Percentiles rank a stretch among this genome's conserved stretches.
These are phyloP conservation scores for Fonsecaea nubica DNA, from an alignment of 2,329 filamentous ascomycete genomes.

Conservation along the genomic window DNA sequence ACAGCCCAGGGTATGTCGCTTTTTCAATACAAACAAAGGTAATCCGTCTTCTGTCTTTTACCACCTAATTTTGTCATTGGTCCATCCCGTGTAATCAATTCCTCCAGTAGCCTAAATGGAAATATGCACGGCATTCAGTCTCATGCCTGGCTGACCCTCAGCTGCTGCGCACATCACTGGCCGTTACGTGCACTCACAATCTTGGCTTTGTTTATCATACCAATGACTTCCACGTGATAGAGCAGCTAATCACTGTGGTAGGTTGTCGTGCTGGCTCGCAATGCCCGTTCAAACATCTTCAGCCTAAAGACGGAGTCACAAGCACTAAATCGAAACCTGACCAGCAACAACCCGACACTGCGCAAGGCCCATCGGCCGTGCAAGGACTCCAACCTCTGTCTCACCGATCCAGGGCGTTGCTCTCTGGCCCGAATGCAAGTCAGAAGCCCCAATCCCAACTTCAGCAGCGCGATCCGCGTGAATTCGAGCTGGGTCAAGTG, in stretches of 20 bases:
- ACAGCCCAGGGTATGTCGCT: constrained; percentile 33
- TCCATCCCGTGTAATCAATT: constrained; percentile 6
- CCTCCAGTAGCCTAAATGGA: constrained; percentile 17
- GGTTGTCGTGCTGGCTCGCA: constrained; percentile 60
- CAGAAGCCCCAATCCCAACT: constrained; percentile 69
- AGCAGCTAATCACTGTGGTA: constrained; percentile 36
- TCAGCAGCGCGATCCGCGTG: constrained; percentile 71
- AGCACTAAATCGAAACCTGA: constrained; percentile 38
- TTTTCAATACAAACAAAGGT: constrained; percentile 37
- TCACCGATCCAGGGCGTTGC: constrained; percentile 21
- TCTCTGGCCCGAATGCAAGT: constrained; percentile 43
- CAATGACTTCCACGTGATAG: constrained; percentile 23
- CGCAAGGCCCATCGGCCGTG: constrained; percentile 24
- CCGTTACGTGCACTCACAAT: constrained; percentile 9
- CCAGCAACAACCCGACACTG: constrained; percentile 33
- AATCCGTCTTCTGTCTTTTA: constrained; percentile 28
- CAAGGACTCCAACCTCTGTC: constrained; percentile 20
- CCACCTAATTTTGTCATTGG: constrained; percentile 29
- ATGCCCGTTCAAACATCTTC: constrained; percentile 58
- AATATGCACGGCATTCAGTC: constrained; percentile 8
- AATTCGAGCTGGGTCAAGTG: constrained; percentile 77
- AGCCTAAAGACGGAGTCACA: constrained; percentile 39
- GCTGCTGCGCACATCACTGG: constrained; percentile 10
- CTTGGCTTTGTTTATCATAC: neutral
- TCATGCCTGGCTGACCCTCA: constrained; percentile 15